A percentile compares a stretch with the other conserved stretches of the same genome.
Conservation (phyloP, 2,329 filamentous ascomycete species). For the Aureobasidium mangrovei region DNA sequence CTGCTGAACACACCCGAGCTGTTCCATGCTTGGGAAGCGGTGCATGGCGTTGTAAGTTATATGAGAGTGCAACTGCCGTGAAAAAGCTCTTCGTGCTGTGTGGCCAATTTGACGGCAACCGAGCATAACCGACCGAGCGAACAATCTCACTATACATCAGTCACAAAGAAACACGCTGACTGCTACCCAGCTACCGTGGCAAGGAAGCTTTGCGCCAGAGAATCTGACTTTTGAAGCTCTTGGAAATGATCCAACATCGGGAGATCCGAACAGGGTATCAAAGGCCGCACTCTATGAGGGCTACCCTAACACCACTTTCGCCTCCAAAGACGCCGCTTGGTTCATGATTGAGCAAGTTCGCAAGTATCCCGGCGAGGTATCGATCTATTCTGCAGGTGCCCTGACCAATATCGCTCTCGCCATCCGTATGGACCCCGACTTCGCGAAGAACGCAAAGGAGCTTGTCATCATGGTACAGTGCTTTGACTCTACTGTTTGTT, state of each 20-base stretch:
- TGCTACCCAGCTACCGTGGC: slow-evolving; percentile 31
- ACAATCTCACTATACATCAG: too few relatives aligned
- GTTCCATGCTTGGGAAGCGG: slow-evolving; percentile 26
- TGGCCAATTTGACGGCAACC: too few relatives aligned
- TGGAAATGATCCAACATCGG: slow-evolving; percentile 39
- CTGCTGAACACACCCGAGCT: slow-evolving; percentile 38
- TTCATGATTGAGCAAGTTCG: slow-evolving; percentile 40
- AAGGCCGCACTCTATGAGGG: slow-evolving; percentile 38
- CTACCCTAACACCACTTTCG: slow-evolving; percentile 37
- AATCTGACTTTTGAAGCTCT: slow-evolving; percentile 35
- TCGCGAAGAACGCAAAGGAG: slow-evolving; percentile 39
- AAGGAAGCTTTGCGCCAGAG: slow-evolving; percentile 38
- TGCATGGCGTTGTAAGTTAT: not conserved
- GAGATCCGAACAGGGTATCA: slow-evolving; percentile 35
- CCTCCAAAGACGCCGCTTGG: slow-evolving; percentile 33
- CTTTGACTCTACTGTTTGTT: not conserved
- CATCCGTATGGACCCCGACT: slow-evolving; percentile 37
- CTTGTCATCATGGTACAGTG: slow-evolving; percentile 37
- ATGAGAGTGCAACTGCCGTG: too few relatives aligned
- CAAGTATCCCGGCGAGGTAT: slow-evolving; percentile 43
- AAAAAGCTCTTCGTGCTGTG: too few relatives aligned
- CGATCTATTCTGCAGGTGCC: slow-evolving; percentile 39
- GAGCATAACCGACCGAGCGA: too few relatives aligned
- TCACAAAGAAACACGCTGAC: too few relatives aligned
- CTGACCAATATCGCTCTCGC: slow-evolving; percentile 44